A percentile compares a stretch with the other conserved stretches of the same genome.
phyloP scores from a whole-genome alignment of 1,139 yeast genomes.

The Oligophagozyma castellii region DNA sequence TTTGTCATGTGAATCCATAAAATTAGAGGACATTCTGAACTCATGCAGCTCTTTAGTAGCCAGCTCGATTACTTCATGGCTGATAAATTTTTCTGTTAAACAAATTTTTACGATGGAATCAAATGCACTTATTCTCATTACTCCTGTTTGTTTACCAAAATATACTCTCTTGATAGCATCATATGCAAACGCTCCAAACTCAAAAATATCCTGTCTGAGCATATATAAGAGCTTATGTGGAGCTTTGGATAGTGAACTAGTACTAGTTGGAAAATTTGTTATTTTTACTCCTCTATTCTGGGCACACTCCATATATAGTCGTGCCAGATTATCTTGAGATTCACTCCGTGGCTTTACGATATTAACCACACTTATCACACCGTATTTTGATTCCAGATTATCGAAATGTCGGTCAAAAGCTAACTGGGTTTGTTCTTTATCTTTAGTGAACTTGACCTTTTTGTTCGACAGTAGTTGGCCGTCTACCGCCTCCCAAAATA shows the following conservation, averaged over 20 bases:
- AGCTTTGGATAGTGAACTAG: slow-evolving; percentile 26
- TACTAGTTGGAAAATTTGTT: slow-evolving; percentile 25
- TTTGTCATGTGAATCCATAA: slow-evolving; percentile 38
- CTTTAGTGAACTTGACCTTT: slow-evolving; percentile 40
- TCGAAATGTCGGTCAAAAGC: slow-evolving; percentile 57
- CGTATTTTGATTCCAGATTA: slow-evolving; percentile 40
- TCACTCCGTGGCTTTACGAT: slow-evolving; percentile 29
- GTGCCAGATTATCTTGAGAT: slow-evolving; percentile 30
- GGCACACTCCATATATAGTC: slow-evolving; percentile 24
- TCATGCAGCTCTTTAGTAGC: slow-evolving; percentile 42
- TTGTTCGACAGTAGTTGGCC: slow-evolving; percentile 38
- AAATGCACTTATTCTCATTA: slow-evolving; percentile 49
- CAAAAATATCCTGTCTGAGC: slow-evolving; percentile 36
- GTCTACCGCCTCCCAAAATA: slow-evolving; percentile 43
- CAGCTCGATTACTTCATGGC: slow-evolving; percentile 46
- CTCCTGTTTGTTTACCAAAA: slow-evolving; percentile 57
- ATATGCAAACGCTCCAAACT: slow-evolving; percentile 53
- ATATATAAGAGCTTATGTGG: slow-evolving; percentile 27
- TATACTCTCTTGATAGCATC: slow-evolving; percentile 35
- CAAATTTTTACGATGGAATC: slow-evolving; percentile 55
- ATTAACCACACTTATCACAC: slow-evolving; percentile 49
- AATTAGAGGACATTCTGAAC: slow-evolving; percentile 27
- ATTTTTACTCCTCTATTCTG: slow-evolving; percentile 20
- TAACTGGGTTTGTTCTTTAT: slow-evolving; percentile 50
- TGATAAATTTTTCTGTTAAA: slow-evolving; percentile 41